Evolutionary conservation across 2,329 filamentous ascomycete species (phyloP).

Genomic region (Paraconiothyrium sp.): DNA sequence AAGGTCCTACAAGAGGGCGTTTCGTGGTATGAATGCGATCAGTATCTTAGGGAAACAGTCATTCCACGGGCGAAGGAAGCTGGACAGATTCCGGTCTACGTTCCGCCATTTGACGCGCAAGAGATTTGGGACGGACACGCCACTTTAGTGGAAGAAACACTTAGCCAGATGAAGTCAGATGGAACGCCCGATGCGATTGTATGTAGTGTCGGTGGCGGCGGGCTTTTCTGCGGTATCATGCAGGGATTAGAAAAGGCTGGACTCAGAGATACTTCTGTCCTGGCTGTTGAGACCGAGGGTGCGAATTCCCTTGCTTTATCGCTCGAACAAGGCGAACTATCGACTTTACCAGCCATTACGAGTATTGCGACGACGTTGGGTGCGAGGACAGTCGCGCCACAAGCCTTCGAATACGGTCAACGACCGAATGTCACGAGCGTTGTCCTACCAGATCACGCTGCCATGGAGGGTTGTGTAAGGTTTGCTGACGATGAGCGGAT

Average conservation of each 20-base stretch:
- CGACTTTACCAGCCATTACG: slow-evolving; percentile 74
- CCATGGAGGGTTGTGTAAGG: slow-evolving; percentile 75
- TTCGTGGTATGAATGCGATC: slow-evolving; percentile 73
- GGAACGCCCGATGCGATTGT: slow-evolving; percentile 70
- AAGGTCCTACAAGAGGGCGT: slow-evolving; percentile 72
- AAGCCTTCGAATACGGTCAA: slow-evolving; percentile 68
- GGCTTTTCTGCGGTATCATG: slow-evolving; percentile 77
- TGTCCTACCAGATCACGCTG: slow-evolving; percentile 76
- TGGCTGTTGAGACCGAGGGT: slow-evolving; percentile 79
- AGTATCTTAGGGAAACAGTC: slow-evolving; percentile 67
- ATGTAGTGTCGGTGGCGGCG: slow-evolving; percentile 81
- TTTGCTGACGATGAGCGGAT: slow-evolving; percentile 83
- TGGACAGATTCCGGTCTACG: slow-evolving; percentile 59
- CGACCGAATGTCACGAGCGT: slow-evolving; percentile 65
- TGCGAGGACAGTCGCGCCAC: slow-evolving; percentile 70
- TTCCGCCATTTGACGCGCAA: slow-evolving; percentile 72
- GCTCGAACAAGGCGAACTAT: slow-evolving; percentile 62
- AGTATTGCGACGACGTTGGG: slow-evolving; percentile 78
- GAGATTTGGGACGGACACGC: slow-evolving; percentile 71
- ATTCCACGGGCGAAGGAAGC: slow-evolving; percentile 44
- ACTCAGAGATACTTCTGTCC: slow-evolving; percentile 51
- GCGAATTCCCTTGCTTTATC: slow-evolving; percentile 74
- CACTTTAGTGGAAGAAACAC: slow-evolving; percentile 63
- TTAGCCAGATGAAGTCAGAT: slow-evolving; percentile 48
- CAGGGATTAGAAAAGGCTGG: slow-evolving; percentile 65